phyloP scores from a whole-genome alignment of 2,329 filamentous ascomycete genomes.

The Fusarium sarcochroum region DNA sequence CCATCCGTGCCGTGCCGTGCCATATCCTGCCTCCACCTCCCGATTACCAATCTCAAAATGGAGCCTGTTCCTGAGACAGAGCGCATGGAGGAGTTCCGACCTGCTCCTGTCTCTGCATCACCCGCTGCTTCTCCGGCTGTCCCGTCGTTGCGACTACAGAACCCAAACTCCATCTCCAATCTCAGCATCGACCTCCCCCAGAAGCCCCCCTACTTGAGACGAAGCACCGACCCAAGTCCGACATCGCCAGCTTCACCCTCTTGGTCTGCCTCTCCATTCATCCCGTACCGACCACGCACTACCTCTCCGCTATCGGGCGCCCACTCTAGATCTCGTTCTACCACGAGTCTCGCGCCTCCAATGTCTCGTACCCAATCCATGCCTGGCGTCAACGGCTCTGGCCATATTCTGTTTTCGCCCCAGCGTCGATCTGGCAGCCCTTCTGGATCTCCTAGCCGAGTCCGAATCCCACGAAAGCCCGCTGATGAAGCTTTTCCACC shows the following conservation, averaged over 20 bases:
- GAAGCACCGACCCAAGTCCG: slow-evolving; percentile 71
- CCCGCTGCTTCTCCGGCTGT: slow-evolving; percentile 62
- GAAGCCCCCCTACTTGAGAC: slow-evolving; percentile 68
- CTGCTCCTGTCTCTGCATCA: slow-evolving; percentile 65
- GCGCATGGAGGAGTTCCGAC: slow-evolving; percentile 75
- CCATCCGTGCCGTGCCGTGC: slow-evolving; percentile 35
- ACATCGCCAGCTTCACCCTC: slow-evolving; percentile 65
- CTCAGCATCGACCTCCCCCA: slow-evolving; percentile 60
- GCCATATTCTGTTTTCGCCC: slow-evolving; percentile 69
- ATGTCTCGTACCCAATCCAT: slow-evolving; percentile 76
- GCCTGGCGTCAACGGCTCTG: slow-evolving; percentile 72
- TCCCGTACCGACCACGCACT: slow-evolving; percentile 73
- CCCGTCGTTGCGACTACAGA: slow-evolving; percentile 66
- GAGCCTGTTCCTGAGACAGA: slow-evolving; percentile 78
- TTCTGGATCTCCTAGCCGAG: slow-evolving; percentile 65
- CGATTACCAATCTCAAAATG: slow-evolving; percentile 60
- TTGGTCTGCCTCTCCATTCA: slow-evolving; percentile 61
- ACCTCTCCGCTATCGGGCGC: slow-evolving; percentile 71
- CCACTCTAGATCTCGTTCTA: slow-evolving; percentile 71
- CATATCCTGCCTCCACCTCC: slow-evolving; percentile 24
- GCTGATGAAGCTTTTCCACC: slow-evolving; percentile 73
- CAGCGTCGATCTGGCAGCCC: slow-evolving; percentile 69
- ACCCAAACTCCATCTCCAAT: slow-evolving; percentile 54
- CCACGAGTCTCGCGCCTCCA: slow-evolving; percentile 66
- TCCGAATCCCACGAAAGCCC: slow-evolving; percentile 68